Conservation (phyloP, 116 monocot species). For the Phalaenopsis hybrid region DNA sequence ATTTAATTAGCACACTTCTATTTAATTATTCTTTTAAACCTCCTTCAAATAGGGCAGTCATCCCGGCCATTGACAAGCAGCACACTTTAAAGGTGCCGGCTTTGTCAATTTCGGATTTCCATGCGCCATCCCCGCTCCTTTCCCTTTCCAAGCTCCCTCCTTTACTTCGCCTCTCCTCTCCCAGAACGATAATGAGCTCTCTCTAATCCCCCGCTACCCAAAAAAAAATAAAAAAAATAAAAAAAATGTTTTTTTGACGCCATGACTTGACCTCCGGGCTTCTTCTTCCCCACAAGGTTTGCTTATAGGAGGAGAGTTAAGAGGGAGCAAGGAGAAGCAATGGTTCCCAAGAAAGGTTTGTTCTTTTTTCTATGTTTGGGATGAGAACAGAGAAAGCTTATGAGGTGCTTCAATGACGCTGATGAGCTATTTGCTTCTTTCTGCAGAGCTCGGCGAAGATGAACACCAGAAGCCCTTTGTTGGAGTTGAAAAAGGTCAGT, state of each 20-base stretch:
- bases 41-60: not conserved
- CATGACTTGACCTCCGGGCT: not conserved
- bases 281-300: not conserved
- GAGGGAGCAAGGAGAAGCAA: not conserved
- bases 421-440: not conserved
- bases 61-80: not conserved
- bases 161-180: not conserved
- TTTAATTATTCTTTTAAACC: not conserved
- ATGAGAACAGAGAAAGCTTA: not conserved
- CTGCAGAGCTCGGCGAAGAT: not conserved
- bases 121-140: not conserved
- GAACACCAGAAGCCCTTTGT: not conserved
- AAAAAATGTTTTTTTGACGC: not conserved
- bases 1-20: not conserved
- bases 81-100: conserved; percentile 6
- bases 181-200: not conserved
- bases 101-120: conserved; percentile 4
- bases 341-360: not conserved
- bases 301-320: not conserved
- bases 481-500: not conserved
- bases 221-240: not conserved
- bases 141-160: not conserved
- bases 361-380: not conserved
- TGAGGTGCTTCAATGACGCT: not conserved
- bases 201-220: not conserved